phyloP scores from a whole-genome alignment of 2,329 filamentous ascomycete genomes.

The Fusarium caatingaense region DNA sequence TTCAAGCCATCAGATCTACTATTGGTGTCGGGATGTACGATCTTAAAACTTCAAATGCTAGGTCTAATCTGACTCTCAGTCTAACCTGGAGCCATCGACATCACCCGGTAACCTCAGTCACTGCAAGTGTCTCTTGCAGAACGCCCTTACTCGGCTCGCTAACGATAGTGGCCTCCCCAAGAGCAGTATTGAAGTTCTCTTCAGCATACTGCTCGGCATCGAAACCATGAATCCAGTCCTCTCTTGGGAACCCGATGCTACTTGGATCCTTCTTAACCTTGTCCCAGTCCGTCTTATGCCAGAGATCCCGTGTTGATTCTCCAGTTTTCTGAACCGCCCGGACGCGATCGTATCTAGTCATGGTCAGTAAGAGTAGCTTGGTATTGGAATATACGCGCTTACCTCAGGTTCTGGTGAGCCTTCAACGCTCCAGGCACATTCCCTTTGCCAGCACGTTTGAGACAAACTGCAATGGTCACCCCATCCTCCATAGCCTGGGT shows the following conservation, averaged over 20 bases:
- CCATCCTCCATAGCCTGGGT: constrained; percentile 40
- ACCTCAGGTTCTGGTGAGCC: constrained; percentile 35
- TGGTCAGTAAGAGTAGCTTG: fast-evolving
- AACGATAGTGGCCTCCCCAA: neutral
- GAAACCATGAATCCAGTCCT: constrained; percentile 41
- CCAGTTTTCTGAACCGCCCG: constrained; percentile 38
- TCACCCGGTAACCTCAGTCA: neutral
- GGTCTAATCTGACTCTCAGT: too few relatives aligned
- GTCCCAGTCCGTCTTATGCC: constrained; percentile 41
- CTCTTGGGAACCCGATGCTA: constrained; percentile 31
- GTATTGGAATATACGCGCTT: fast-evolving
- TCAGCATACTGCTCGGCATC: constrained; percentile 38
- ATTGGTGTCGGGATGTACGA: too few relatives aligned
- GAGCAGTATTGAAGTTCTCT: constrained; percentile 26
- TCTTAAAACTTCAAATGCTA: too few relatives aligned
- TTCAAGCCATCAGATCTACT: too few relatives aligned
- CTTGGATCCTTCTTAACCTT: constrained; percentile 28
- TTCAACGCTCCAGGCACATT: constrained; percentile 25
- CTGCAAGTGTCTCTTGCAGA: neutral
- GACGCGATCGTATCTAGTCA: constrained; percentile 35
- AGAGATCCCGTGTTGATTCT: constrained; percentile 37
- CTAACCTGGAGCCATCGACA: too few relatives aligned
- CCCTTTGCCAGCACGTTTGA: constrained; percentile 12
- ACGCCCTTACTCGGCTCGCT: neutral
- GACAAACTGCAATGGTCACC: constrained; percentile 22